Evolutionary conservation across 345 rosid species (phyloP).

Genomic region (Eucalyptus marginata): DNA sequence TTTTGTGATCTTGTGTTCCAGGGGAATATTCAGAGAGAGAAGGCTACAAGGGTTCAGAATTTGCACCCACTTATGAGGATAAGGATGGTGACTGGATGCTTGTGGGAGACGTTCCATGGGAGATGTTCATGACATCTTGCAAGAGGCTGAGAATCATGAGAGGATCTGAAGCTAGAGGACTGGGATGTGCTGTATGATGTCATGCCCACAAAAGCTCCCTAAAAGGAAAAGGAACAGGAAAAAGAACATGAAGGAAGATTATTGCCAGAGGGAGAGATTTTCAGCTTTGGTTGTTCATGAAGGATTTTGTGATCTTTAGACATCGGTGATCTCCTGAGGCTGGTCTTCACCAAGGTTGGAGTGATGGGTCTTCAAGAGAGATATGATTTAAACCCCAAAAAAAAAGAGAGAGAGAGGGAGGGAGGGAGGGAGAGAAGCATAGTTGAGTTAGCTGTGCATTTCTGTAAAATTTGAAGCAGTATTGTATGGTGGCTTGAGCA

Average conservation of each 20-base stretch:
- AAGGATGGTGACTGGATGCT: slow-evolving; percentile 91
- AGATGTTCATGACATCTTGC: slow-evolving; percentile 79
- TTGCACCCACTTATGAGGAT: slow-evolving; percentile 69
- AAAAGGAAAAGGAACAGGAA: not conserved
- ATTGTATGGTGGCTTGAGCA: not conserved
- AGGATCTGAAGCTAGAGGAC: slow-evolving; percentile 67
- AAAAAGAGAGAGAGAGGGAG: not conserved
- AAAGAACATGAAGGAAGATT: not conserved
- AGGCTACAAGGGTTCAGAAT: slow-evolving; percentile 70
- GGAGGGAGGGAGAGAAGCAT: not conserved
- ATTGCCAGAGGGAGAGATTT: not conserved
- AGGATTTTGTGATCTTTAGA: not conserved
- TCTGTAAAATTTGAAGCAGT: not conserved
- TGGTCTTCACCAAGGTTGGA: not conserved
- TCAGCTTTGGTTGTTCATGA: not conserved
- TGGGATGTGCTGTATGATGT: slow-evolving; percentile 49
- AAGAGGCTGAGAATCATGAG: slow-evolving; percentile 84
- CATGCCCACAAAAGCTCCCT: not conserved
- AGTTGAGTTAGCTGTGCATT: not conserved
- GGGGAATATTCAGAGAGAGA: slow-evolving; percentile 60
- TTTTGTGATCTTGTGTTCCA: not conserved
- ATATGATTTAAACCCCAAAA: not conserved
- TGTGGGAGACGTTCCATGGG: slow-evolving; percentile 85
- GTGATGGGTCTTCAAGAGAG: not conserved
- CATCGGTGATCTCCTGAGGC: not conserved